Base-by-base conservation (phyloP, 805 yeast species). In the Cyberlindnera nakhonratchasimensis region DNA sequence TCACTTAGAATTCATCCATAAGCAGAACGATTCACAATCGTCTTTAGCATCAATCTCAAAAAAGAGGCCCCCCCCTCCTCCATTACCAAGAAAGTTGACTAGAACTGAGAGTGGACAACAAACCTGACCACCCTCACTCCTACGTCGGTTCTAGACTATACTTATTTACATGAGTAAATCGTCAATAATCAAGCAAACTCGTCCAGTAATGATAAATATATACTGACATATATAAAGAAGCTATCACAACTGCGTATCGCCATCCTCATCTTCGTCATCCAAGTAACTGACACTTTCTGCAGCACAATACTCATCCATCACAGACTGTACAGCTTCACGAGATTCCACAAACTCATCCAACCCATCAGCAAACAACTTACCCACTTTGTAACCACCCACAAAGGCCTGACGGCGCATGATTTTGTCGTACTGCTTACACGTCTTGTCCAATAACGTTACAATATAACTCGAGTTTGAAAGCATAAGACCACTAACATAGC, bases 351-450 rank as follows among this genome's bases (percentile, higher is more conserved):
- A 91, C 46, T 95, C 98, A 22, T 62, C 66, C 41, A 66, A 57
- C n/a, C 63, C 67, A 45, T 63, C 64, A 42, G 61, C 62, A 39
- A 70, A 68, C 50, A 66, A 43, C 32, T 53, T 59, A 2, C 71
- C 70, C 34, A 69, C 70, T 51, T 64, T 74, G 66, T 87, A 93
- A 41, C 82, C 82, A 47, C 85, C 89, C 40, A 91, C 65, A 57
- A 90, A 93, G 0, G 98, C 98, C 34, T 80, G 79, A 45, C 95
- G 74, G 34, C 77, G 77, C 54, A 85, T 85, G 41, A 93, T 73
- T 36, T 80, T 75, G 53, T 91, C 96, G 61, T 82, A 93, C 53
- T 89, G 91, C 37, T 70, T 73, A 24, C 89, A 70, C 0, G 85
- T 79, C 48, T 81, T 79, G 24, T 75, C 72, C 45, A 93, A 72